Evolutionary conservation across 2,329 filamentous ascomycete genomes (phyloP), one percentile per base, ranked within the genome.

Genomic region (Biscogniauxia marginata): DNA sequence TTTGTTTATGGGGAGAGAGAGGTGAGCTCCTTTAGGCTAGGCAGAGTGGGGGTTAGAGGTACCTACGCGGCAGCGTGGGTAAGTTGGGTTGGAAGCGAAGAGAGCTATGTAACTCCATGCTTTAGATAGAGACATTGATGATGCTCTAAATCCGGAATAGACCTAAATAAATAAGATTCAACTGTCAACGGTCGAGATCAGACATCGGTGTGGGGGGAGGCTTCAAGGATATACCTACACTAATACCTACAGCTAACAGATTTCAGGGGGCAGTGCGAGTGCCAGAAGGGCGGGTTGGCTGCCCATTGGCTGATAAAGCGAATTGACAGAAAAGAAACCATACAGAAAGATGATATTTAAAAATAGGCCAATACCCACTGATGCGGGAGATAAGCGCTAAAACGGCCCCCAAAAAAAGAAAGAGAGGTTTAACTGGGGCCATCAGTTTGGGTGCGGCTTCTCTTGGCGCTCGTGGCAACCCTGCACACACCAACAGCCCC

Each of bases 381-480:
- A 39, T 16, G 30, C 30, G 30, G 30, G 30, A 11, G 30, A 9
- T 39, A 39, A 39, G 30, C 30, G 30, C 30, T 39, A 39, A 39
- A 39, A 39, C 13, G 30, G 30, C n/a, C 30, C 30, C 30, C 30
- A 16, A 57, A 52, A 55, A 50, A 52, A 44, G 24, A 45, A 52
- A 34, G 44, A 21, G 48, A 25, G 34, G 50, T 25, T 44, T 45
- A 48, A 44, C n/a, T 39, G 30, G 18, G 8, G 53, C 47, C 49
- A 52, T 43, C 39, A 48, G 24, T 43, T 13, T 49, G 34, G 53
- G 50, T 54, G 46, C 51, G 50, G 39, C 34, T 47, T 20, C 23
- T 56, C 56, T 57, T 49, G 50, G 55, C 30, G 48, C 61, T 55
- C 58, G 61, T 63, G 61, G 61, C 55, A 61, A 54, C 61, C 61